These are phyloP conservation scores for Tuber brumale DNA, from an alignment of 495 filamentous ascomycete genomes.

Conservation along the genomic window DNA sequence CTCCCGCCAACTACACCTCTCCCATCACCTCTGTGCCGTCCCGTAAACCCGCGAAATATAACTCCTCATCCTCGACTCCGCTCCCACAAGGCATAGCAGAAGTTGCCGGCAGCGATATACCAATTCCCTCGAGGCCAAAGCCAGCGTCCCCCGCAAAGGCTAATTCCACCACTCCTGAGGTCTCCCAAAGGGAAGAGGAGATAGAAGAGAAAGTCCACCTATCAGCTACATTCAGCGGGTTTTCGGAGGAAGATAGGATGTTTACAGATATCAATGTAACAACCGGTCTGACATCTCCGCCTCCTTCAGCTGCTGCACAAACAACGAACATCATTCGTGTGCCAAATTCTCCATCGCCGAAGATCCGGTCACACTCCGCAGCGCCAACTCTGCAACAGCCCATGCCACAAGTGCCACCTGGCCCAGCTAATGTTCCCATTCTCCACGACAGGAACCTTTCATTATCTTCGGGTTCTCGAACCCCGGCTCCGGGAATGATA, in stretches of 20 bases:
- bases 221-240: constrained; percentile 43
- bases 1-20: constrained; percentile 8
- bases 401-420: constrained; percentile 24
- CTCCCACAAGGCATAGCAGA: constrained; percentile 24
- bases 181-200: neutral
- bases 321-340: constrained; percentile 9
- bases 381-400: constrained; percentile 19
- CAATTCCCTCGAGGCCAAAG: constrained; percentile 4
- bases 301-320: constrained; percentile 8
- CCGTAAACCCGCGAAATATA: constrained; percentile 15
- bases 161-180: constrained; percentile 24
- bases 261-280: constrained; percentile 23
- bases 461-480: constrained; percentile 6
- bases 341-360: constrained; percentile 22
- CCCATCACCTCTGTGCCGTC: constrained; percentile 8
- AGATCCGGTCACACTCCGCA: constrained; percentile 15
- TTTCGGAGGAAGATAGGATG: constrained; percentile 41
- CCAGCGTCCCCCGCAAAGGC: neutral
- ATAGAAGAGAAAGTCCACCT: constrained; percentile 20
- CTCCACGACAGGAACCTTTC: constrained; percentile 17
- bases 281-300: constrained; percentile 8
- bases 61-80: constrained; percentile 19
- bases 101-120: constrained; percentile 29
- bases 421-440: constrained; percentile 23
- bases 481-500: neutral